These are phyloP conservation scores for Tetrahymena thermophila DNA, from an alignment of 73 alveolate species.

Conservation along the genomic window DNA sequence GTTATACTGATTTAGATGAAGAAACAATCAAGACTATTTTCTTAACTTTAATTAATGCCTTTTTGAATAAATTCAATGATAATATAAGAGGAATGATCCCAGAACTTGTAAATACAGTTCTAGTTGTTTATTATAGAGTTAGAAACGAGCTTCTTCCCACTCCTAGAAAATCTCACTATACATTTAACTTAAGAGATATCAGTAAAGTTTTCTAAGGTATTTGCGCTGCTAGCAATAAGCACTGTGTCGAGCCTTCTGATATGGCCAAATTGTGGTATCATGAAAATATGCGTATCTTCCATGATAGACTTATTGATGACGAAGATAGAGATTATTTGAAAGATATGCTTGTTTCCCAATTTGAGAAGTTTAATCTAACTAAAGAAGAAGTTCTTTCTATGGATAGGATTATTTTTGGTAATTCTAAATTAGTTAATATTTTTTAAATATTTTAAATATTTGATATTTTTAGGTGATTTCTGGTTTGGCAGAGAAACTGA, in stretches of 20 bases:
- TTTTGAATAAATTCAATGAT: constrained; percentile 72
- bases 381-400: constrained; percentile 73
- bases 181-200: constrained; percentile 98
- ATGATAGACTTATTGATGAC: constrained; percentile 96
- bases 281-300: constrained; percentile 98
- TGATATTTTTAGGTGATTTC: background rate
- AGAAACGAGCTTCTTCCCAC: constrained; percentile 97
- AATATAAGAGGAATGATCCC: constrained; percentile 33
- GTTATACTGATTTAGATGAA: constrained; percentile 94
- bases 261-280: constrained; percentile 97
- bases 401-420: constrained; percentile 97
- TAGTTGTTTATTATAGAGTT: constrained; percentile 86
- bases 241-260: constrained; percentile 45
- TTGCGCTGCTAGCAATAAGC: constrained; percentile 53
- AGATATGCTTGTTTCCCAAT: constrained; percentile 54
- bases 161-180: constrained; percentile 98
- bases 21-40: constrained; percentile 89
- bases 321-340: constrained; percentile 89
- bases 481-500: constrained; percentile 32
- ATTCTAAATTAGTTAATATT: background rate
- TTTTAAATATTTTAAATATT: background rate
- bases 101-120: constrained; percentile 52
- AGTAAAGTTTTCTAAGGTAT: constrained; percentile 92
- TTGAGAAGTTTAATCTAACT: constrained; percentile 54
- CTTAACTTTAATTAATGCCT: constrained; percentile 76